phyloP scores from a whole-genome alignment of 768 basidiomycete species.

The Coprinopsis strossmayeri region DNA sequence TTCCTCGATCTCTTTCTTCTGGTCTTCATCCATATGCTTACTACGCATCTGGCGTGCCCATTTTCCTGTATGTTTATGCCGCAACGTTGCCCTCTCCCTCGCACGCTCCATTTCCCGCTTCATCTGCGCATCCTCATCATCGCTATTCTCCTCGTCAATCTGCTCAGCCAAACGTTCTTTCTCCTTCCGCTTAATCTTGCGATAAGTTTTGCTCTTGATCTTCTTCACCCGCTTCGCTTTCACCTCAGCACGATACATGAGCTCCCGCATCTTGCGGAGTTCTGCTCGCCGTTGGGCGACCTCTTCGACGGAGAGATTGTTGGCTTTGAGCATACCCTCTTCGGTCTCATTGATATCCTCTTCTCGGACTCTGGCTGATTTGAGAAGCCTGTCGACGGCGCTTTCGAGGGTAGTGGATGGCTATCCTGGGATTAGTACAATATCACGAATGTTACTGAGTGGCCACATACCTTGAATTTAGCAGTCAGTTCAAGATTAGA shows the following conservation, averaged over 20 bases:
- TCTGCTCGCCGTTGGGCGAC: slow-evolving; percentile 75
- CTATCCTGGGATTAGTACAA: slow-evolving; percentile 25
- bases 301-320: slow-evolving; percentile 80
- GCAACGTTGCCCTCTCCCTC: slow-evolving; percentile 81
- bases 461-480: slow-evolving; percentile 67
- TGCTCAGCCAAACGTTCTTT: slow-evolving; percentile 52
- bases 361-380: slow-evolving; percentile 77
- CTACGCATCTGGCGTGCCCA: slow-evolving; percentile 77
- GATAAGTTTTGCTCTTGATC: slow-evolving; percentile 94
- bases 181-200: slow-evolving; percentile 77
- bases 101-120: slow-evolving; percentile 78
- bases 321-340: slow-evolving; percentile 64
- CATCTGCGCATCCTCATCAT: slow-evolving; percentile 39
- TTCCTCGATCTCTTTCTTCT: slow-evolving; percentile 63
- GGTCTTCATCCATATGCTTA: slow-evolving; percentile 52
- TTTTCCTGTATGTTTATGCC: slow-evolving; percentile 84
- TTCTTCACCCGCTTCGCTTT: slow-evolving; percentile 88
- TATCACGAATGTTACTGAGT: background rate
- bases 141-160: slow-evolving; percentile 37
- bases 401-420: slow-evolving; percentile 83
- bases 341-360: slow-evolving; percentile 74
- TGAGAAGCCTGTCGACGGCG: slow-evolving; percentile 75
- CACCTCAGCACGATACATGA: slow-evolving; percentile 88
- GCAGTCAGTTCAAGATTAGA: slow-evolving; percentile 75
- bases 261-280: slow-evolving; percentile 83